phyloP scores from a whole-genome alignment of 345 rosid species.

The Dimocarpus longan region DNA sequence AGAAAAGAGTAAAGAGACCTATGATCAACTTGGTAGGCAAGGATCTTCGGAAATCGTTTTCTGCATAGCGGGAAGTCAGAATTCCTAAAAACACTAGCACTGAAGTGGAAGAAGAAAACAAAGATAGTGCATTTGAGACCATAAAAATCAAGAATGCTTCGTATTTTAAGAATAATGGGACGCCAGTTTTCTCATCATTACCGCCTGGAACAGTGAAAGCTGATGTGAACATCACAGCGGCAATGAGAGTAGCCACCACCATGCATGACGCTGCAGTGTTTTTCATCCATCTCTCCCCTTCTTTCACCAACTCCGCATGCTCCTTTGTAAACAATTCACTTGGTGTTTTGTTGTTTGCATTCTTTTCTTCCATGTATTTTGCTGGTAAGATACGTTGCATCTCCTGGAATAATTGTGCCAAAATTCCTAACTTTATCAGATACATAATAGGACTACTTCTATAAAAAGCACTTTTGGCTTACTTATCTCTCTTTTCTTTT shows the following conservation, averaged over 20 bases:
- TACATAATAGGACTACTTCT: not conserved
- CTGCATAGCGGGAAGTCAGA: constrained; percentile 36
- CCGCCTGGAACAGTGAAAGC: constrained; percentile 24
- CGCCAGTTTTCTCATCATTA: not conserved
- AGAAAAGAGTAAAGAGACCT: constrained; percentile 8
- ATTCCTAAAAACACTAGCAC: constrained; percentile 29
- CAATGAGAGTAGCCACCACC: constrained; percentile 21
- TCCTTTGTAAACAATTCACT: not conserved
- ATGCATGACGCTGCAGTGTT: constrained; percentile 11
- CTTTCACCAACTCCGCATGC: not conserved
- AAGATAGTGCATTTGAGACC: constrained; percentile 12
- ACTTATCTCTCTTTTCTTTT: too few species aligned
- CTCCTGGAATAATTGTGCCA: constrained; percentile 1
- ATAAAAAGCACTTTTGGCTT: too few species aligned
- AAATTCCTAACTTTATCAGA: not conserved
- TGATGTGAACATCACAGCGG: constrained; percentile 13
- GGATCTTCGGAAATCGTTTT: constrained; percentile 34
- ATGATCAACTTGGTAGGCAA: constrained; percentile 28
- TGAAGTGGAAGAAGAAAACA: constrained; percentile 17
- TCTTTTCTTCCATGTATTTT: not conserved
- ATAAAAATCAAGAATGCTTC: constrained; percentile 4
- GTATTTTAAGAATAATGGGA: constrained; percentile 4
- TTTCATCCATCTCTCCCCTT: constrained; percentile 28
- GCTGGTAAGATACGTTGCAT: constrained; percentile 3
- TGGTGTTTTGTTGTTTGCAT: constrained; percentile 8